Evolutionary conservation across 1,139 yeast species (phyloP), one percentile per base, ranked within the genome.

Genomic region (Taphrina pruni): DNA sequence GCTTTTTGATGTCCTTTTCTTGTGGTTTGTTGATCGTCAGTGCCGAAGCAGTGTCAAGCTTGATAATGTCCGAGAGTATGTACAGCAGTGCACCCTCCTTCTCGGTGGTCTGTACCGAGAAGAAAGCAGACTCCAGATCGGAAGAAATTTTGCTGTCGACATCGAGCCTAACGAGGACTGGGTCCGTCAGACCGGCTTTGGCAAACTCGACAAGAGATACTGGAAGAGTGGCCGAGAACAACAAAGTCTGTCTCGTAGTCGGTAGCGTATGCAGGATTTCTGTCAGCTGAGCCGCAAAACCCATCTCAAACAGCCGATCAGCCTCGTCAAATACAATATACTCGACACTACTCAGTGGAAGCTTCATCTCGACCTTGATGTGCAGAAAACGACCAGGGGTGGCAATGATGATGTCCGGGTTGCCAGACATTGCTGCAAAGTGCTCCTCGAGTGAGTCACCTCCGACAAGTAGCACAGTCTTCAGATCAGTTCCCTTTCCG

Each of bases 331-430:
- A 95, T 0, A 93, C 97, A 67, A 93, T 89, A 75, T 90, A 93
- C 77, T 94, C 97, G 32, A 94, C 86, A 1, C 92, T 84, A 73
- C 85, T 85, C 78, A 95, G 83, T 76, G 91, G 96, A 70, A 94
- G 82, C 72, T 86, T 86, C 99, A 95, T 95, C 80, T 95, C 99
- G 50, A 93, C 94, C 78, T 93, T 91, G 76, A 95, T 84, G 84
- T 95, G 99, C 79, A 94, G 80, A 76, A 95, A 94, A 79, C 99
- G 85, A 79, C 99, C 99, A 0, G 99, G 99, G 0, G 99, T 95
- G 43, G 99, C 99, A 73, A 95, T 89, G 55, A 95, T 85, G 46
- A 67, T 88, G 81, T 95, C 99, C 0, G 99, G 99, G 76, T 92
- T 92, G 68, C 88, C 80, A 90, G 92, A 88, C 96, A 95, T 91